Evolutionary conservation across 768 basidiomycete genomes (phyloP), one percentile per base, ranked within the genome.

Genomic region (Polyporus arcularius): DNA sequence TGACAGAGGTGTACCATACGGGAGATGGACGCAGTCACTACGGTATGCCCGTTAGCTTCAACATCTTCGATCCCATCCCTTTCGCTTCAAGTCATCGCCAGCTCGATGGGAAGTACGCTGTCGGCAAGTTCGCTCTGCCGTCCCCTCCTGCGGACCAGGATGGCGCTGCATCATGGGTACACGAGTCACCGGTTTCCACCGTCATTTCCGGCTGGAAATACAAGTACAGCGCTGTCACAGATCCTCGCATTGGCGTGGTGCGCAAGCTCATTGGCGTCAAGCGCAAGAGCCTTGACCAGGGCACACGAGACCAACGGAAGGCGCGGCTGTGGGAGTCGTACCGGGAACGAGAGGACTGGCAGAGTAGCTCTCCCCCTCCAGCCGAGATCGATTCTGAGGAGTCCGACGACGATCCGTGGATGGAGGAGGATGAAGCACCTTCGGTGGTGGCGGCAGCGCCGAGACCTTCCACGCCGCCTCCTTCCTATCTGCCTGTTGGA

Each of bases 121-220:
- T 79, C 28, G 91, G 91, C 32, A 93, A 93, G 71, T 94, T 92
- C 67, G 79, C 80, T 26, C 72, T 90, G 48, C 84, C 87, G 3
- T 88, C 82, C 57, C 86, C 87, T 5, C 84, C 84, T 3, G 80
- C 82, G 40, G 84, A 85, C 10, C 69, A 68, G 30, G 68, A 70
- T 49, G 63, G 69, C 32, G 61, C 63, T 4, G 62, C 66, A 31
- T 64, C 66, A 8, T 30, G 58, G 28, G 5, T 51, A 1, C 53
- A 53, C 47, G 43, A 18, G 5, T 14, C 48, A 28, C 18, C 59
- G 4, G 31, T 18, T 14, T 18, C 61, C 68, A 64, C 35, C 40
- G 59, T 53, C 42, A 66, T 56, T 6, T 69, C 65, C 21, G 74
- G 76, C 7, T 89, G 87, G 88, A 74, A 75, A 57, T 65, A 65